Conservation (phyloP, 1,139 yeast species). For the Casaregolazyma suthepensis region DNA sequence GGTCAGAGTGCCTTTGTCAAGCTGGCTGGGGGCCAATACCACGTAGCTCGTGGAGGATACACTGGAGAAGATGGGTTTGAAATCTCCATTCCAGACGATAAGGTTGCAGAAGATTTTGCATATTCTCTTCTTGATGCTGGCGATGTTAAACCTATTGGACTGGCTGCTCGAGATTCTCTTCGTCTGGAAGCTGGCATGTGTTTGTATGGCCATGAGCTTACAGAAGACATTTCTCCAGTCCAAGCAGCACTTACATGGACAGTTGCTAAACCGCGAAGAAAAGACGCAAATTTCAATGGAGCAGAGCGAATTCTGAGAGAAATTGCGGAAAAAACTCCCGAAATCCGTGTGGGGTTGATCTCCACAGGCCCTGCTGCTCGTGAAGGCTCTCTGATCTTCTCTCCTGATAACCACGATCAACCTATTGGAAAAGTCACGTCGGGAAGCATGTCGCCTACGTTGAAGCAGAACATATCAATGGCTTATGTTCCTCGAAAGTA, state of each 20-base stretch:
- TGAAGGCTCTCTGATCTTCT: conserved; percentile 63
- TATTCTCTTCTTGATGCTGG: conserved; percentile 51
- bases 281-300: conserved; percentile 65
- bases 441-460: conserved; percentile 85
- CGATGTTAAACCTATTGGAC: conserved; percentile 73
- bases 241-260: conserved; percentile 90
- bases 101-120: conserved; percentile 58
- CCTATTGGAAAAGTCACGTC: conserved; percentile 76
- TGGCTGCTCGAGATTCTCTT: conserved; percentile 94
- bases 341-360: conserved; percentile 69
- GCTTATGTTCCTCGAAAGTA: conserved; percentile 74
- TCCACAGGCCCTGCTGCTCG: conserved; percentile 92
- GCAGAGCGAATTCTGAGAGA: conserved; percentile 63
- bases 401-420: conserved; percentile 43
- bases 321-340: conserved; percentile 49
- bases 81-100: conserved; percentile 62
- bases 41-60: conserved; percentile 90
- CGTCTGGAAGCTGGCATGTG: conserved; percentile 98
- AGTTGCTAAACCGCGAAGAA: conserved; percentile 73
- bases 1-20: conserved; percentile 62
- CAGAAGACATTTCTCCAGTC: conserved; percentile 76
- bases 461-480: conserved; percentile 80
- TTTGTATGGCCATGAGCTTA: conserved; percentile 86
- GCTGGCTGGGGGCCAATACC: conserved; percentile 45
- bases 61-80: conserved; percentile 99